A percentile compares a stretch with the other conserved stretches of the same genome.
phyloP scores from a whole-genome alignment of 148 eudicot genomes.

The Linanthus parryae region DNA sequence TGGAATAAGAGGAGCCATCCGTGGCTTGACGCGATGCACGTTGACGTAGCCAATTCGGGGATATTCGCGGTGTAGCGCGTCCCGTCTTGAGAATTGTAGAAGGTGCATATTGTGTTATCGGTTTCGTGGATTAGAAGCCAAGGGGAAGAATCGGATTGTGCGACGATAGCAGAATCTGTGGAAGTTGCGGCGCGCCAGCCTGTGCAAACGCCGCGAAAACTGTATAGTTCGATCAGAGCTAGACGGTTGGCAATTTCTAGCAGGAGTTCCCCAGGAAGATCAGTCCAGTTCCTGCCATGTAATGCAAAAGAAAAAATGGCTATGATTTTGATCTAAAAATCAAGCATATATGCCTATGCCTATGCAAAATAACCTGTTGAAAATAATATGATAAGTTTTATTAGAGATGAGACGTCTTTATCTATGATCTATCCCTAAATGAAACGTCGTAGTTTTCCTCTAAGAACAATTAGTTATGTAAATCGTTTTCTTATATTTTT shows the following conservation, averaged over 20 bases:
- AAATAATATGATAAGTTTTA: no score
- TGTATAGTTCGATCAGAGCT: slow-evolving; percentile 17
- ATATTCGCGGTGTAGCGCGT: slow-evolving; percentile 3
- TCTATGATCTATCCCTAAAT: no score
- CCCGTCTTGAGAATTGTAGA: neutral
- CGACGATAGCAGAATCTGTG: slow-evolving; percentile 9
- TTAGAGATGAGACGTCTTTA: no score
- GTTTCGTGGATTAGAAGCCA: slow-evolving; percentile 12
- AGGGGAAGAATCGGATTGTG: neutral
- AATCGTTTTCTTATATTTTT: no score
- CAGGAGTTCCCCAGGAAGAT: slow-evolving; percentile 23
- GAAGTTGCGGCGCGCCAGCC: slow-evolving; percentile 18
- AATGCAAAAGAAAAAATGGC: no score
- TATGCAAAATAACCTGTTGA: no score
- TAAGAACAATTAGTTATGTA: no score
- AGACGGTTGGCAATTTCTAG: slow-evolving; percentile 6
- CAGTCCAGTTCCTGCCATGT: slow-evolving; percentile 11
- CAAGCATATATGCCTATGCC: no score
- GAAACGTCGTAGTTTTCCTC: no score
- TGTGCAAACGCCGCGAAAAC: slow-evolving; percentile 23
- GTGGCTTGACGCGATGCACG: slow-evolving; percentile 18
- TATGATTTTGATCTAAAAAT: no score
- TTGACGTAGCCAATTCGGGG: slow-evolving; percentile 14
- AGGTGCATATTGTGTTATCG: neutral
- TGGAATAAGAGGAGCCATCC: slow-evolving; percentile 26